Evolutionary conservation across 2,329 filamentous ascomycete species (phyloP), one percentile per base, ranked within the genome.

Genomic region (Teratosphaeria viscida): DNA sequence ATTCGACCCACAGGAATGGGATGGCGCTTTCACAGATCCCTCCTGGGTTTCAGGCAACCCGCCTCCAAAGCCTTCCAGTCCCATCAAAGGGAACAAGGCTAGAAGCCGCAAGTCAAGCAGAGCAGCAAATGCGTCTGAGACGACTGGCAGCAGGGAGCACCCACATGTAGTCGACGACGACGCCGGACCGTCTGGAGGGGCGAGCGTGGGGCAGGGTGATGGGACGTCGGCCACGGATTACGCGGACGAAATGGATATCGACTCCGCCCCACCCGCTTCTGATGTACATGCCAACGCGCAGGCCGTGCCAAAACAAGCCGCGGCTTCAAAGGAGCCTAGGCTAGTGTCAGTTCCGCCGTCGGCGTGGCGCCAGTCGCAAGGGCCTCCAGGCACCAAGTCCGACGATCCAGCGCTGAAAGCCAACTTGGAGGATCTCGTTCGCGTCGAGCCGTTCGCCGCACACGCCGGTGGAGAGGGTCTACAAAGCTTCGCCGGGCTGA

Each of bases 401-500:
- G 34, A 8, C 19, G 55, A n/a, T 14, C 57, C 59, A 32, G 32
- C 5, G 14, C 57, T 68, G n/a, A 66, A 64, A 32, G 62, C 65
- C 47, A 76, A 81, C 59, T 68, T 86, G 23, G 77, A 76, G 53
- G 78, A 81, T 60, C 69, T 86, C 12, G 76, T 74, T 34, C 76
- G 81, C 49, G 68, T 72, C 19, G 68, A 68, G 59, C 69, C 70
- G 2, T 71, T 85, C 11, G 72, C 74, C 23, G 43, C 43, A n/a
- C 43, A 49, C 11, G 43, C 43, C 49, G 75, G 78, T 14, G 75
- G 77, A 5, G 72, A 52, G 70, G 82, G 82, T 8, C 76, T 85
- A 19, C 73, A 78, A 27, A 78, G 80, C 57, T 68, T 86, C 26
- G 75, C 77, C 32, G 80, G 83, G 59, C 73, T 87, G 47, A 75